Base-by-base conservation (phyloP, 73 alveolate genomes). In the Blepharisma stoltei region DNA sequence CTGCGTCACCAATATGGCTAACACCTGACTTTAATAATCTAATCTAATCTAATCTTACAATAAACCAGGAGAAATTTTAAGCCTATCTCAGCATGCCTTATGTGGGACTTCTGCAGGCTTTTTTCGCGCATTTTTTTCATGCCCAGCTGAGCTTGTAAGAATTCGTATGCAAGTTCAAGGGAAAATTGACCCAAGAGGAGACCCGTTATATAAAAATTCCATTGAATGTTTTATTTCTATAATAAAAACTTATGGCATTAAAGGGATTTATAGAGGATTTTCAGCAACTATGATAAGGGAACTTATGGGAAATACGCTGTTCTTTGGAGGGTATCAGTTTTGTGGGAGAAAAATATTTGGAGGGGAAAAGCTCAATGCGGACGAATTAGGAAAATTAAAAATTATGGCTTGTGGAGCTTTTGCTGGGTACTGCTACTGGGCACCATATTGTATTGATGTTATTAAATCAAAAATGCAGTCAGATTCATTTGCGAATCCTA, bases 381-480 rank as follows among this genome's bases (percentile, higher is more conserved):
- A 60, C 2, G 23, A 60, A 60, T 8, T 8, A 2, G 48, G 14
- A 14, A 14, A 14, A 9, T n/a, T 38, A 11, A 60, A 14, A 14
- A 60, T 60, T 25, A 50, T 50, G 65, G 46, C 23, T 1, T 20
- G 48, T 18, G 73, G 73, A 60, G 73, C 46, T 9, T 60, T 60
- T 8, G 73, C 73, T 20, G 73, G 73, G 46, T 14, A 14, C 23
- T 14, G 46, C 18, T 60, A 20, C 23, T 60, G 73, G 73, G 5
- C 73, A 18, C 14, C 45, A 8, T 60, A 60, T 38, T 38, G 46
- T 18, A 5, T 60, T 25, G 73, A 60, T 25, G 14, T 25, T n/a
- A 60, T 60, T 20, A 60, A 60, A 60, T 60, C 73, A 20, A 60
- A 38, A 60, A 60, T 60, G 14, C 73, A 60, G 23, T 14, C 73